These are phyloP conservation scores for Fraxinus dipetala DNA, from an alignment of 305 asterid genomes.

Conservation along the genomic window DNA sequence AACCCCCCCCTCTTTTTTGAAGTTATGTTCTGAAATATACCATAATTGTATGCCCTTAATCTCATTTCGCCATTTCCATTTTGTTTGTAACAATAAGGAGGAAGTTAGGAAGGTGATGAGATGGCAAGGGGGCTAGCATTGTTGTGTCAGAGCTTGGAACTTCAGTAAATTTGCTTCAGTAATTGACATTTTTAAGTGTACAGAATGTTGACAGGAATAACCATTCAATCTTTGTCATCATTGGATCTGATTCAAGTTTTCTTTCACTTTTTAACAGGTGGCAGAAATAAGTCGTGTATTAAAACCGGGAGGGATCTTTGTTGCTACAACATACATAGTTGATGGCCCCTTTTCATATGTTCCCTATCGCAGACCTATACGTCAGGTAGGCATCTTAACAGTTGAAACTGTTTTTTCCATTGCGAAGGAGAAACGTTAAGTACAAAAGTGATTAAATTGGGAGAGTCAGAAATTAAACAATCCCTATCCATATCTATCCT, in stretches of 20 bases:
- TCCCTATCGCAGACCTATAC: slow-evolving; percentile 53
- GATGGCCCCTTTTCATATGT: slow-evolving; percentile 55
- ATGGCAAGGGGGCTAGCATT: not conserved
- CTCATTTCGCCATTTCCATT: not conserved
- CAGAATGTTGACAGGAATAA: not conserved
- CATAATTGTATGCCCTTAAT: not conserved
- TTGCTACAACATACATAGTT: slow-evolving; percentile 70
- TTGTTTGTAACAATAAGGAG: not conserved
- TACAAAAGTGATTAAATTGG: not conserved
- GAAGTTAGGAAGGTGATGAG: not conserved
- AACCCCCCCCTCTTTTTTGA: not conserved
- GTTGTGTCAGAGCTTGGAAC: not conserved
- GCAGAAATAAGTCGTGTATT: slow-evolving; percentile 85
- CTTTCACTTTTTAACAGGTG: slow-evolving; percentile 40
- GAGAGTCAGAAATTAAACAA: not conserved
- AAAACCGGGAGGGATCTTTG: slow-evolving; percentile 79
- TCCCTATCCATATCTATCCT: not conserved
- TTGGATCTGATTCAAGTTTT: slow-evolving; percentile 5
- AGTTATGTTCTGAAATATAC: not conserved
- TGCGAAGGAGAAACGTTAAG: not conserved
- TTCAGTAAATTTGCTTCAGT: not conserved
- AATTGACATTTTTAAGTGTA: not conserved
- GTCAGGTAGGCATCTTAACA: slow-evolving; percentile 41
- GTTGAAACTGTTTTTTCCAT: not conserved
- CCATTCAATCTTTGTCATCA: not conserved